Evolutionary conservation across 1,139 yeast genomes (phyloP), one percentile per base, ranked within the genome.

Genomic region (Diutina neorugosa): DNA sequence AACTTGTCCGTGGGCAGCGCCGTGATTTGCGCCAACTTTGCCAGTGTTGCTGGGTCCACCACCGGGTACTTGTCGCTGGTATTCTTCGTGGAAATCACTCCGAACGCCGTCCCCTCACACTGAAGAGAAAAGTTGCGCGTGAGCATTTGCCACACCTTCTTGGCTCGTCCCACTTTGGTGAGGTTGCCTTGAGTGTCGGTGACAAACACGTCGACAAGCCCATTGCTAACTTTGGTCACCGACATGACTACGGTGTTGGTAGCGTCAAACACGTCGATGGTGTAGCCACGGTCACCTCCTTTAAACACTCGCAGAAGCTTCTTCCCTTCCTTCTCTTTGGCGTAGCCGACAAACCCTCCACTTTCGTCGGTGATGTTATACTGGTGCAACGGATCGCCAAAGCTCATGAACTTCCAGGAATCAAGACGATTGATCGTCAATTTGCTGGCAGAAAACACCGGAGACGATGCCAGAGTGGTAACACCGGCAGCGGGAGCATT

Each of bases 361-460:
- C n/a, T 11, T 4, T 31, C 37, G n/a, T 46, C 23, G 14, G 21
- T 27, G 18, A 46, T 16, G n/a, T 46, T 34, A n/a, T 46, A 46
- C 12, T 27, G 40, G 40, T 46, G 50, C 40, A 46, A 25, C 9
- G 50, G 40, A n/a, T 46, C 50, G 16, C 50, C 50, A 12, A 46
- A 8, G n/a, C 40, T 27, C 50, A 46, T 46, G 23, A 46, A 27
- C 31, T 46, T 46, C 50, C 50, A 46, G 8, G 21, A 8, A 18
- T 46, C 41, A 9, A 46, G 16, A 7, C 50, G 50, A 20, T 46
- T 27, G 19, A 46, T 19, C 23, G 21, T 34, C 14, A 46, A 27
- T 8, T 19, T 11, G 48, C 11, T 21, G 48, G 18, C 16, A n/a
- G n/a, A 20, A 7, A 19, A 21, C 7, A 43, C 9, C 16, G 27